Base-by-base conservation (phyloP, 371 early-diverging fungal species). In the Circinella minor region DNA sequence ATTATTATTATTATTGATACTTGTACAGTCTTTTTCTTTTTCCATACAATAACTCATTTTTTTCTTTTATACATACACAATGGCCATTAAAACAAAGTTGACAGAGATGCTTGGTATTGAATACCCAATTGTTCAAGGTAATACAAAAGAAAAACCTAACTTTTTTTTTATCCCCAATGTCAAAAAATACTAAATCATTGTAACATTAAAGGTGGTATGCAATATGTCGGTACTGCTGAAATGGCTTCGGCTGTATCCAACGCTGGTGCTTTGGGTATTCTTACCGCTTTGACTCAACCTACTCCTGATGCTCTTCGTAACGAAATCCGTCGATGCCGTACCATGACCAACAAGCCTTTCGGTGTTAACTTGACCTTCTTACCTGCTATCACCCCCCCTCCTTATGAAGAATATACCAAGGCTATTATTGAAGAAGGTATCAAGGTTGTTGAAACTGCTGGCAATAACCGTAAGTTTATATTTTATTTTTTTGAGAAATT, bases 251-350 rank as follows among this genome's bases (percentile, higher is more conserved):
- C 99, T 71, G 96, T 99, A 55, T 96, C 96, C 46, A 99, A 99
- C 84, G 99, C 98, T 64, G 99, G 99, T 63, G 96, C 95, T 39
- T 94, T 96, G 74, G 99, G 99, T 57, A 92, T 96, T 17, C 76
- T 99, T 74, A 91, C 90, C 76, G 98, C 96, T 46, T 88, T 72
- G 85, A 92, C 94, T 14, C 93, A 93, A 72, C 94, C 94, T 54
- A 92, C 94, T n/a, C 94, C 94, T n/a, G 92, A 91, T 63, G 90
- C 83, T 46, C 79, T 93, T 46, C 88, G 90, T 70, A 74, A 77
- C 6, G 94, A 92, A 74, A 92, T 93, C 67, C 83, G 81, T 61
- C 89, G 92, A 36, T 91, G 91, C 84, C 84, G 92, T 49, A 84
- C 75, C 57, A 89, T 92, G 91, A 92, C 94, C 18, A 77, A 79